Percentiles rank a stretch among this genome's conserved stretches.
phyloP scores from a whole-genome alignment of 768 basidiomycete genomes.

The Leccinum subgranulosum region DNA sequence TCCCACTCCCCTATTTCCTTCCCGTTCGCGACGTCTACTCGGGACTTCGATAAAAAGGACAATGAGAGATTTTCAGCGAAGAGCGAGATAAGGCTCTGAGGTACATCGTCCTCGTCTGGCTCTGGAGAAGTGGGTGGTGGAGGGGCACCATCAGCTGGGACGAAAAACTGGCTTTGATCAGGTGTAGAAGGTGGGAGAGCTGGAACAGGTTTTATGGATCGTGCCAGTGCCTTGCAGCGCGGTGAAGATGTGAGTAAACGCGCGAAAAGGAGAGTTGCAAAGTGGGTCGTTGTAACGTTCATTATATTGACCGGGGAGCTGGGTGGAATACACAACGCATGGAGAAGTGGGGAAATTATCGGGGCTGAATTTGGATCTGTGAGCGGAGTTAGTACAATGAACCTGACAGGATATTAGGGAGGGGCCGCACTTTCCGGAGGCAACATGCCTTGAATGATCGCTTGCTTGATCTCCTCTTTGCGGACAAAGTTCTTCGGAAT shows the following conservation, averaged over 20 bases:
- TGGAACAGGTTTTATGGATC: conserved; percentile 56
- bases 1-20: conserved; percentile 87
- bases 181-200: conserved; percentile 29
- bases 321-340: conserved; percentile 64
- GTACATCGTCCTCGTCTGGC: conserved; percentile 56
- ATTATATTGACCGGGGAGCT: conserved; percentile 55
- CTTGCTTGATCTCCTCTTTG: conserved; percentile 66
- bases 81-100: conserved; percentile 76
- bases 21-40: conserved; percentile 47
- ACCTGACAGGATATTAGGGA: not conserved
- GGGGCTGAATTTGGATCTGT: conserved; percentile 35
- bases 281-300: conserved; percentile 61
- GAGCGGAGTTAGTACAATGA: not conserved
- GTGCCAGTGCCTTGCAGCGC: conserved; percentile 60
- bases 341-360: conserved; percentile 63
- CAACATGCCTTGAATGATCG: conserved; percentile 71
- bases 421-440: conserved; percentile 46
- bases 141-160: conserved; percentile 66
- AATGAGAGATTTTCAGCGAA: conserved; percentile 89
- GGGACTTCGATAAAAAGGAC: conserved; percentile 71
- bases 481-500: conserved; percentile 65
- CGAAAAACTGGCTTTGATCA: conserved; percentile 54
- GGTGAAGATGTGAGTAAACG: conserved; percentile 72
- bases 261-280: conserved; percentile 75
- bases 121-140: conserved; percentile 32